Base-by-base conservation (phyloP, 202 grass and related monocot genomes). In the Schoenoplectus tabernaemontani region DNA sequence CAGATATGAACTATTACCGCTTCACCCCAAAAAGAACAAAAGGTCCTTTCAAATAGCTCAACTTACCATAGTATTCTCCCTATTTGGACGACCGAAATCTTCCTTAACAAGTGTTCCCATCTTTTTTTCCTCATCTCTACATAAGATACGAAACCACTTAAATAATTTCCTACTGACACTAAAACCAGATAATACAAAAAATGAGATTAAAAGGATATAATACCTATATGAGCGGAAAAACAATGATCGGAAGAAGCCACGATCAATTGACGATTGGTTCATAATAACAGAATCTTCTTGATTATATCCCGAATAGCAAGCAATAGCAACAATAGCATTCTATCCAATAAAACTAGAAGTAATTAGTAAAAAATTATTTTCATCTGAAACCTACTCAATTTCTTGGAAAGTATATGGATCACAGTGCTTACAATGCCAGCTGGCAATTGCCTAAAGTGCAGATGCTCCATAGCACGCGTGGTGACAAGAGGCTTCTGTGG, bases 251-350 rank as follows among this genome's bases (percentile, higher is more conserved):
- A 99, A 99, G 82, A 99, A 95, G 5, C 96, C 96, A 87, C 96
- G 96, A 86, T 99, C 96, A 78, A 95, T 89, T 36, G 96, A 99
- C 71, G 96, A 99, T 78, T 99, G 96, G 77, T 99, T 99, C 96
- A 99, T 99, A 53, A 99, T 99, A 76, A 99, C 96, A 66, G 96
- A 99, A 86, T 99, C 96, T 92, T 99, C 96, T 91, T 99, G 96
- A 86, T 99, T 99, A 84, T 99, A 99, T 57, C 96, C 92, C 82
- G 96, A 95, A 81, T 99, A 99, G 76, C 96, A 99, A 16, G 96
- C 82, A 85, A 99, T 99, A 46, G 96, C 96, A 83, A 99, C 96
- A 84, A 99, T 99, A 79, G 96, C 96, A 88, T 99, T 99, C 96
- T 99, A 50, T 69, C 73, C 43, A 82, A 82, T 56, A 83, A 82